Base-by-base conservation (phyloP, 2,329 filamentous ascomycete genomes). In the Monosporascus sp. region DNA sequence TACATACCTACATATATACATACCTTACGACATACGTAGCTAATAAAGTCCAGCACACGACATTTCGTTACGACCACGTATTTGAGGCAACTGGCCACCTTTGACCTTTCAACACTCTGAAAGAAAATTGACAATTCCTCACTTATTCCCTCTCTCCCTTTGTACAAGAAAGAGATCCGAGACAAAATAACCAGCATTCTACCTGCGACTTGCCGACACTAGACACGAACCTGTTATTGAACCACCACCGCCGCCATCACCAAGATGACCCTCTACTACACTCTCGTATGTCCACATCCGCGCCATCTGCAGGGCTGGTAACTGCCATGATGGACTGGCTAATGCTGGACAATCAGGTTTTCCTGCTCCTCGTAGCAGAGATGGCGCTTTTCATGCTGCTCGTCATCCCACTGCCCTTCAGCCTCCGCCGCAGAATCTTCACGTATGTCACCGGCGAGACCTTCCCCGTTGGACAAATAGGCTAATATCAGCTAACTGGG, bases 401-500 rank as follows among this genome's bases (percentile, higher is more conserved):
- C 65, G 85, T 93, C 74, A 71, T 99, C 52, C 94, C 94, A 24
- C 82, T 97, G 65, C 94, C 94, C 46, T 97, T 96, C 77, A 85
- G 81, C 60, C 74, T 89, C 71, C 91, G 90, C 75, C 86, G 91
- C 68, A 90, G 84, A 77, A 84, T 97, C 69, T 96, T 97, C 70
- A 82, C 78, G 80, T 85, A 74, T 50, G 80, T 73, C 37, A 48
- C 45, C 24, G 37, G 24, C 48, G 8, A 31, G 40, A 19, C 14
- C 3, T 26, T 22, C 17, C 14, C 37, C 17, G 46, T 40, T 7
- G 38, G 5, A 11, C 17, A 3, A 6, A 22, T 24, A 14, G 8
- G 44, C 51, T 53, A 44, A 54, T 45, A 48, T 16, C 22, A 17
- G 35, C 53, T 49, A 50, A 57, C 48, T 31, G 49, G 45, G 44